Conservation (phyloP, 768 basidiomycete species). For the Lactarius sp. region DNA sequence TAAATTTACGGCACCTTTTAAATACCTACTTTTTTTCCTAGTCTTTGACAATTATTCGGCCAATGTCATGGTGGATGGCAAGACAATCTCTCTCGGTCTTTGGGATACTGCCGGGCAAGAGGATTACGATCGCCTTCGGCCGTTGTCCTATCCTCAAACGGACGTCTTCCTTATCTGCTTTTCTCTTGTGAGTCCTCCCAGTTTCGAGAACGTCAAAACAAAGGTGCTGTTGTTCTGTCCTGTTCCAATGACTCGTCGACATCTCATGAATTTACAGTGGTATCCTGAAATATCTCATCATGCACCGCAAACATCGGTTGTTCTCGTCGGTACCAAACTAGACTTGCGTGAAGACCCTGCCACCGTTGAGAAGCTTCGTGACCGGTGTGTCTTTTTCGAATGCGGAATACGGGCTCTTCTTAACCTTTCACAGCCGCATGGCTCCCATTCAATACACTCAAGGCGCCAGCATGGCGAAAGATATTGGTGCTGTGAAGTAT, state of each 20-base stretch:
- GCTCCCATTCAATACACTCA: constrained; percentile 89
- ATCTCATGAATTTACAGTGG: constrained; percentile 52
- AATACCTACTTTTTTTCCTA: constrained; percentile 29
- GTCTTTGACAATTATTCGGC: constrained; percentile 99
- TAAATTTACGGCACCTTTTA: constrained; percentile 3
- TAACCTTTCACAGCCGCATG: constrained; percentile 65
- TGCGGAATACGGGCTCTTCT: neutral
- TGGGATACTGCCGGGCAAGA: constrained; percentile 99
- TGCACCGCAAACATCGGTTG: constrained; percentile 87
- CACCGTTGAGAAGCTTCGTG: constrained; percentile 89
- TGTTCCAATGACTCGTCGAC: constrained; percentile 4
- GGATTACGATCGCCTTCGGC: constrained; percentile 96
- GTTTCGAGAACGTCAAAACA: constrained; percentile 97
- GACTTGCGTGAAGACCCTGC: constrained; percentile 94
- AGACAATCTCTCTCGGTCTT: constrained; percentile 94
- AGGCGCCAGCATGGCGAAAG: constrained; percentile 86
- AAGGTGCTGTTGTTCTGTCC: constrained; percentile 49
- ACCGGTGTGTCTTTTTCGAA: constrained; percentile 52
- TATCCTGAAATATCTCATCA: constrained; percentile 97
- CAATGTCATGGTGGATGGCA: constrained; percentile 98
- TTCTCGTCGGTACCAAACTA: constrained; percentile 95
- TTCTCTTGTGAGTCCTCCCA: constrained; percentile 95
- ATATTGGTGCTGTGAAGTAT: constrained; percentile 95
- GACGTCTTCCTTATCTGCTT: constrained; percentile 99
- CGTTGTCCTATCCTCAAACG: constrained; percentile 97